Evolutionary conservation across 2,329 filamentous ascomycete species (phyloP), one percentile per base, ranked within the genome.

Genomic region (Acephala macrosclerotiorum): DNA sequence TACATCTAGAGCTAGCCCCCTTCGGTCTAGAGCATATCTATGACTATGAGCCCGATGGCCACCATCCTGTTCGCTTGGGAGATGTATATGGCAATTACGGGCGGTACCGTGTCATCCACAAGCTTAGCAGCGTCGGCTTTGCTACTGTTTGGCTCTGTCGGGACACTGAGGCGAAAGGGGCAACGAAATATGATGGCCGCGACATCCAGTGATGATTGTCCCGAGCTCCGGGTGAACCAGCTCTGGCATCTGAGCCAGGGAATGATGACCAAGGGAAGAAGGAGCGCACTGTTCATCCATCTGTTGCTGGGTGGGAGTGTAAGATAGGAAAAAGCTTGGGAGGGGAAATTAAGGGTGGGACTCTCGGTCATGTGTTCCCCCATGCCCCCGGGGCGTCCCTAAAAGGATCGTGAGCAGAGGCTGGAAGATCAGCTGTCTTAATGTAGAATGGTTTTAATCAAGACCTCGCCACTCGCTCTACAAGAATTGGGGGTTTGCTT

Each of bases 71-170:
- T 35, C 67, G 71, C 35, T 49, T 75, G 11, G 71, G 68, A 6
- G 72, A 75, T 58, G 47, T 45, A 1, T 65, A 68, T 9, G 64
- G 56, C 26, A 53, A 65, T 4, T 18, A 61, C 22, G 61, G 45
- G 18, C 69, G 77, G 64, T 80, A 80, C 64, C 68, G 55, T 4
- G 74, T 81, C 53, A 72, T 75, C 3, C 76, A 80, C 62, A 81
- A 81, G 65, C 73, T 81, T 16, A 79, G 78, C 1, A 75, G 71
- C 69, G 79, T 79, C 5, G 75, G 75, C n/a, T 80, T 77, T 71
- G 79, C 78, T 6, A 81, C 75, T 6, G 75, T 80, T 56, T 82
- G 78, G 78, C 75, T 80, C 55, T 76, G 78, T 29, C 71, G 62
- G 4, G 79, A 81, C 49, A 64, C 45, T 18, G 49, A 64, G 49